Conservation (phyloP, 192 early-diverging fungal genomes). For the Spizellomyces punctatus region DNA sequence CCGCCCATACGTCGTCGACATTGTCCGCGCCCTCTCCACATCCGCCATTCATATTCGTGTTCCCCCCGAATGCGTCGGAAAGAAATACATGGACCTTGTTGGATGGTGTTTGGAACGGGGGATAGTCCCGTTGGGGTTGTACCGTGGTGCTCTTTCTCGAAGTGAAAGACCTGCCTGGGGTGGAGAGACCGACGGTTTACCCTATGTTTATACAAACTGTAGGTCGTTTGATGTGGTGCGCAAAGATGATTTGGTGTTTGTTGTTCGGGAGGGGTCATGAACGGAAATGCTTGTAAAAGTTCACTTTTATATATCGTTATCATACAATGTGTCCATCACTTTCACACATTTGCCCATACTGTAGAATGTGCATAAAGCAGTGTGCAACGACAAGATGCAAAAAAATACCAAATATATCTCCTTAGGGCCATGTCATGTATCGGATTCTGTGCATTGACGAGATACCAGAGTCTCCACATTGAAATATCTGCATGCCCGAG, state of each 20-base stretch:
- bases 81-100: slow-evolving; percentile 40
- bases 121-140: slow-evolving; percentile 49
- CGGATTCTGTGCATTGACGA: no score
- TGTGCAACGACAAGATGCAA: no score
- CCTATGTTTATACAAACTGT: slow-evolving; percentile 58
- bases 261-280: background rate
- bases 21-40: slow-evolving; percentile 36
- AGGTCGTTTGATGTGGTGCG: slow-evolving; percentile 44
- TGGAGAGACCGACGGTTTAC: slow-evolving; percentile 15
- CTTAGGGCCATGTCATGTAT: no score
- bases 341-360: no score
- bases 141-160: slow-evolving; percentile 9
- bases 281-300: no score
- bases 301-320: no score
- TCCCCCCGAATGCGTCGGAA: slow-evolving; percentile 23
- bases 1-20: slow-evolving; percentile 51
- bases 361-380: no score
- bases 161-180: background rate
- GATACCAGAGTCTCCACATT: no score
- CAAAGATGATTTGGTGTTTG: slow-evolving; percentile 46
- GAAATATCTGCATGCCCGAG: no score
- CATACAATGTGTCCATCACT: no score
- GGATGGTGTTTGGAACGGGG: slow-evolving; percentile 32
- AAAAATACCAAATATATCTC: no score
- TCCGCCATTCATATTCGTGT: slow-evolving; percentile 28